Evolutionary conservation across 176 grass and related monocot genomes (phyloP), one percentile per base, ranked within the genome.

Genomic region (Poa annua): DNA sequence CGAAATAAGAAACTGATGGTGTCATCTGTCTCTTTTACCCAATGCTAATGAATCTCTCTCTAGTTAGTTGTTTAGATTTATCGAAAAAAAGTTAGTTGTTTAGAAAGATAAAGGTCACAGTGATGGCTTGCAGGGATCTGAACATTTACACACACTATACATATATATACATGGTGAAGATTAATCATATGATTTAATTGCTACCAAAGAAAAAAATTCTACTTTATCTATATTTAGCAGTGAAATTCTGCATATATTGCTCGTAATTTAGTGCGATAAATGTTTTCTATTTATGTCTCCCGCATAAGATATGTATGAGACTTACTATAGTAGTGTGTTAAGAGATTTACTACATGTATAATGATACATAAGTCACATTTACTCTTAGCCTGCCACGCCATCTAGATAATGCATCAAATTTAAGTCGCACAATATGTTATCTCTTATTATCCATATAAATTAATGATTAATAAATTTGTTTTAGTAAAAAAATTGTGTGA

Each of bases 21-120:
- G 47, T 49, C 79, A 81, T 81, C 5, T 32, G 8, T 81, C 2
- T 22, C 61, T 66, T 66, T 80, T 22, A 51, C 33, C 11, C 19
- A 15, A 59, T 5, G 11, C 3, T 57, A 71, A 13, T 71, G 10
- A 25, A 52, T 33, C 14, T 19, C 35, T 38, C 10, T 24, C 20
- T 41, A 22, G n/a, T 53, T 79, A 12, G 41, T 17, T 11, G 7
- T 21, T 45, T 63, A 44, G 1, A 63, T n/a, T n/a, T n/a, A n/a
- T n/a, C n/a, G n/a, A n/a, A n/a, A n/a, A n/a, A n/a, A 59, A 22
- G n/a, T 53, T 79, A 12, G 41, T 17, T 11, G 7, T 21, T 45
- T 63, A 44, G 1, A 63, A 8, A 26, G 38, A 78, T 26, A 61
- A 73, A 10, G 8, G 21, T 63, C 39, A 57, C 15, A 7, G 4